These are phyloP conservation scores for Diutina mesorugosa DNA, from an alignment of 1,139 yeast species.

Conservation along the genomic window DNA sequence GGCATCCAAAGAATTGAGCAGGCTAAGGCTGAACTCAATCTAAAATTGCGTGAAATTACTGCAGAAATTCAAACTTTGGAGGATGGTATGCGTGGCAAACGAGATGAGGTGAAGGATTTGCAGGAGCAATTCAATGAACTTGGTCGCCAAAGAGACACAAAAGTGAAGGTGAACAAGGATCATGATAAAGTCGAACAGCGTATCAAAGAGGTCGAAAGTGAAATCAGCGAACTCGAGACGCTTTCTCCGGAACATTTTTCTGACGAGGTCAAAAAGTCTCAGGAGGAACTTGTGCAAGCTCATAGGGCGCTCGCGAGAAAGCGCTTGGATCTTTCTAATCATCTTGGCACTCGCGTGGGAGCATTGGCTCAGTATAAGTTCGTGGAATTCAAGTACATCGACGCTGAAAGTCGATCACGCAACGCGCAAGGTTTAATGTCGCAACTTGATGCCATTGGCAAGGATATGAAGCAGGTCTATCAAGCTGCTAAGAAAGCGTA, in stretches of 20 bases:
- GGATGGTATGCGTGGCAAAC: background rate
- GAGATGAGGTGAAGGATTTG: slow-evolving; percentile 4
- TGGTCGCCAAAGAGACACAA: background rate
- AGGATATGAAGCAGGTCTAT: slow-evolving; percentile 18
- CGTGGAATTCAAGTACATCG: background rate
- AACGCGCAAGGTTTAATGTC: slow-evolving; percentile 15
- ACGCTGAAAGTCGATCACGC: background rate
- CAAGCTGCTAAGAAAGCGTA: slow-evolving; percentile 27
- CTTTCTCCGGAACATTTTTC: background rate
- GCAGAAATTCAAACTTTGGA: background rate
- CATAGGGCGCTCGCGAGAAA: background rate
- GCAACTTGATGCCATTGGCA: slow-evolving; percentile 21
- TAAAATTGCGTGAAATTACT: background rate
- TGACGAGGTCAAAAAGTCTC: background rate
- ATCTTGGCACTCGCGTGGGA: background rate
- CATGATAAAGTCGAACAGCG: background rate
- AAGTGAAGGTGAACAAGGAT: background rate
- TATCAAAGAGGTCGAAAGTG: background rate
- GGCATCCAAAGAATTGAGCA: slow-evolving; percentile 12
- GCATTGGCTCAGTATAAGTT: background rate
- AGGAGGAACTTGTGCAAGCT: background rate
- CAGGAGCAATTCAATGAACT: background rate
- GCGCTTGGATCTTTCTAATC: background rate
- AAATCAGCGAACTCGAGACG: background rate
- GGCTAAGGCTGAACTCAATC: background rate